A percentile compares a stretch with the other conserved stretches of the same genome.
Evolutionary conservation across 2,329 filamentous ascomycete species (phyloP).

Genomic region (Colletotrichum gigasporum): DNA sequence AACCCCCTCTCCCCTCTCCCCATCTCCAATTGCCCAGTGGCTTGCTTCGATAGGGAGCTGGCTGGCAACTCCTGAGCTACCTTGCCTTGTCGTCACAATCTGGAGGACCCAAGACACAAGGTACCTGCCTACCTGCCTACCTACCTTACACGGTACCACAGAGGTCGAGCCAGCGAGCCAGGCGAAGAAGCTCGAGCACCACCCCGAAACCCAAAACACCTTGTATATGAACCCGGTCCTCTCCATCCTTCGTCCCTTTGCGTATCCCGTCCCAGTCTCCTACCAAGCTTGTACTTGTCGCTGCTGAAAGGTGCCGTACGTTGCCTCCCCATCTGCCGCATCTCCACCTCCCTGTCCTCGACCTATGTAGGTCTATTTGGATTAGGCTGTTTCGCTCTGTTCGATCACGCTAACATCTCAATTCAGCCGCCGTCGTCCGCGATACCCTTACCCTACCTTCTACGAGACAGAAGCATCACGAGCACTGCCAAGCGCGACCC

Average conservation of each 20-base stretch:
- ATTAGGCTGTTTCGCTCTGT: too few relatives aligned
- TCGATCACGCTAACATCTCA: too few relatives aligned
- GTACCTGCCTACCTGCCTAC: background rate
- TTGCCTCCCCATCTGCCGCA: background rate
- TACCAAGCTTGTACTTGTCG: background rate
- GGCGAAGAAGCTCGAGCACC: constrained; percentile 14
- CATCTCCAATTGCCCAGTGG: constrained; percentile 5
- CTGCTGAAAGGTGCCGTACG: background rate
- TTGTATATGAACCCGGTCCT: constrained; percentile 20
- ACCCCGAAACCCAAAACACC: constrained; percentile 16
- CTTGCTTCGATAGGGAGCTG: background rate
- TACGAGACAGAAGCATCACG: background rate
- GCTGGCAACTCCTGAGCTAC: background rate
- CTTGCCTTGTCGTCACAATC: background rate
- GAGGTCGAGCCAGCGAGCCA: too few relatives aligned
- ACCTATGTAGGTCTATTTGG: too few relatives aligned
- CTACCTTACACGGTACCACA: constrained; percentile 12
- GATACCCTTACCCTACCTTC: background rate
- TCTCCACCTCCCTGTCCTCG: too few relatives aligned
- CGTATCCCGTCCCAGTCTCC: background rate
- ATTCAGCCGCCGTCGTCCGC: background rate
- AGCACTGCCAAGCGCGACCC: background rate
- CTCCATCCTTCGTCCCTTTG: background rate
- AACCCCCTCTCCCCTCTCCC: background rate
- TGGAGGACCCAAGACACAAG: too few relatives aligned